Conservation (phyloP, 768 basidiomycete species). For the Plicaturopsis crispa region DNA sequence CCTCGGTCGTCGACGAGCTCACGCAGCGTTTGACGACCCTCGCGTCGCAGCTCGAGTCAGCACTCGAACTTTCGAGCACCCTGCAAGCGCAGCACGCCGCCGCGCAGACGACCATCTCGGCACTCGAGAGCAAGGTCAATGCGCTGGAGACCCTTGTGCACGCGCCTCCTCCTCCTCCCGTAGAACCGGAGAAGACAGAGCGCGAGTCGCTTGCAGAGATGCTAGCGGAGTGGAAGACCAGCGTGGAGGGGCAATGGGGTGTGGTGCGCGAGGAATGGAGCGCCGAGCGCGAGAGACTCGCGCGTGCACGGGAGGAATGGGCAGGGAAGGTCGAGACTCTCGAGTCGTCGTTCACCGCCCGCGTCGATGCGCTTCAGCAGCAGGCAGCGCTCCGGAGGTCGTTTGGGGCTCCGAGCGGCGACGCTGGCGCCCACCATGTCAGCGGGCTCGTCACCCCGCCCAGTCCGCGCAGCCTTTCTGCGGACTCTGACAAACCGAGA, state of each 20-base stretch:
- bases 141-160: slow-evolving; percentile 60
- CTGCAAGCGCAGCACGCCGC: slow-evolving; percentile 73
- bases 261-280: slow-evolving; percentile 77
- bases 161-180: not conserved
- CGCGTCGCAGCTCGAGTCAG: slow-evolving; percentile 66
- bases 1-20: slow-evolving; percentile 45
- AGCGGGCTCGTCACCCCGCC: slow-evolving; percentile 69
- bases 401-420: no score
- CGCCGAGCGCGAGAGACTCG: slow-evolving; percentile 69
- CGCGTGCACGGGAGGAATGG: slow-evolving; percentile 74
- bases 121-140: slow-evolving; percentile 61
- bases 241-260: slow-evolving; percentile 75
- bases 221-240: slow-evolving; percentile 66
- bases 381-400: no score
- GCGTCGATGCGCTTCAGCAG: slow-evolving; percentile 44
- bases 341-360: no score
- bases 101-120: slow-evolving; percentile 65
- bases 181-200: no score
- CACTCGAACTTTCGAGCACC: slow-evolving; percentile 62
- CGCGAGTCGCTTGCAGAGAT: slow-evolving; percentile 45
- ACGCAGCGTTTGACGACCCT: slow-evolving; percentile 56
- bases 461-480: slow-evolving; percentile 63
- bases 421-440: no score
- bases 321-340: slow-evolving; percentile 49
- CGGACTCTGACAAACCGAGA: slow-evolving; percentile 48